Percentiles rank a stretch among this genome's conserved stretches.
These are phyloP conservation scores for Penicillium sp. DNA, from an alignment of 2,329 filamentous ascomycete genomes.

Conservation along the genomic window DNA sequence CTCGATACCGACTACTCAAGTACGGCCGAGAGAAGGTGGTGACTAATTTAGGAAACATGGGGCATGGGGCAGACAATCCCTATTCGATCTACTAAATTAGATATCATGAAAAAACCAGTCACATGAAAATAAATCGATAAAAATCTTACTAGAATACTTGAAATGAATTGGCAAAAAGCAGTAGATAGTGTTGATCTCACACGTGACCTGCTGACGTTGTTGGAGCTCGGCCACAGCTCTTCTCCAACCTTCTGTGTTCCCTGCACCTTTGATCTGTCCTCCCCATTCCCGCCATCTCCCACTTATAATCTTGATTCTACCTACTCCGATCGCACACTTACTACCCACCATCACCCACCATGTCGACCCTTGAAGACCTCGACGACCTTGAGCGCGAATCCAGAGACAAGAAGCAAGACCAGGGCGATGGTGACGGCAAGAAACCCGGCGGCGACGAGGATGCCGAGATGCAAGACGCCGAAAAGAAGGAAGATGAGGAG, in stretches of 20 bases:
- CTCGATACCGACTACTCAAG: constrained; percentile 67
- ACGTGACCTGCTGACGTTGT: constrained; percentile 37
- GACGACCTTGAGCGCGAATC: constrained; percentile 78
- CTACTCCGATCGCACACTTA: constrained; percentile 9
- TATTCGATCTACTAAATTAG: constrained; percentile 11
- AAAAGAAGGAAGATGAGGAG: constrained; percentile 62
- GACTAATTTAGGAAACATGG: constrained; percentile 26
- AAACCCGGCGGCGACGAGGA: constrained; percentile 61
- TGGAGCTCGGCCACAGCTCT: constrained; percentile 31
- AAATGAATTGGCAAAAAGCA: too few relatives aligned
- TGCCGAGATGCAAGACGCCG: constrained; percentile 85
- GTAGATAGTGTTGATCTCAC: constrained; percentile 10
- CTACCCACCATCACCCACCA: constrained; percentile 34
- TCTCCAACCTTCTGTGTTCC: constrained; percentile 20
- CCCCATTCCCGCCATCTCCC: constrained; percentile 6
- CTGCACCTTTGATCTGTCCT: constrained; percentile 12
- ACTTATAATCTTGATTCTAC: constrained; percentile 1
- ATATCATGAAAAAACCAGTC: too few relatives aligned
- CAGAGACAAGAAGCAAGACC: constrained; percentile 64
- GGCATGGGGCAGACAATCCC: constrained; percentile 2
- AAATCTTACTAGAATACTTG: too few relatives aligned
- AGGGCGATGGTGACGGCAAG: constrained; percentile 53
- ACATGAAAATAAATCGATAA: too few relatives aligned
- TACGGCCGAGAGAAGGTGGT: constrained; percentile 42
- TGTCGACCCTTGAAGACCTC: constrained; percentile 89